Conservation (phyloP, 2,329 filamentous ascomycete species). For the Celoporthe dispersa region DNA sequence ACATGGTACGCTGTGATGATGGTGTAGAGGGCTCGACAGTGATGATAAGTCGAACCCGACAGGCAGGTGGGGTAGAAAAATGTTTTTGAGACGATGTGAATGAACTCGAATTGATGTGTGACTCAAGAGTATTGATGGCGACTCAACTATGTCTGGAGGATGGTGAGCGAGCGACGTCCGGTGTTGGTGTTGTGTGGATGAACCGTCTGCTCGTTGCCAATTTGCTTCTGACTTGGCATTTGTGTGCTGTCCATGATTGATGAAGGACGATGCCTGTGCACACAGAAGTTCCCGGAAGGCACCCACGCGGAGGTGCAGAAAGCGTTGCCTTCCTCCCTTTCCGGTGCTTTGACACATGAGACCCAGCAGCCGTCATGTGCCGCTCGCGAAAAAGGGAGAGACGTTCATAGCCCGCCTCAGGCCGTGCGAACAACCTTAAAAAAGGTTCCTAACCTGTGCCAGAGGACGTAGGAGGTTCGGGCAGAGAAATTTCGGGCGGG, state of each 20-base stretch:
- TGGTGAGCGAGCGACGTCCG: background rate
- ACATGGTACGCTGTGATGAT: no score
- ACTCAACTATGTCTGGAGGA: background rate
- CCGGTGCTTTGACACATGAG: slow-evolving; percentile 17
- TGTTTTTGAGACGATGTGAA: background rate
- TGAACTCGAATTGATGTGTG: background rate
- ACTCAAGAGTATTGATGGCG: background rate
- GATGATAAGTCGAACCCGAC: no score
- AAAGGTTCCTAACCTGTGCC: slow-evolving; percentile 9
- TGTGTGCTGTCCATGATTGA: slow-evolving; percentile 12
- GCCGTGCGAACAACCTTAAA: background rate
- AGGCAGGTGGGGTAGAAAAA: background rate
- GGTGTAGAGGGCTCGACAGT: no score
- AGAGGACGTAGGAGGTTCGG: slow-evolving; percentile 4
- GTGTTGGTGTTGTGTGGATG: background rate
- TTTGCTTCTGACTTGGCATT: slow-evolving; percentile 21
- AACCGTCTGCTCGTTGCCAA: background rate
- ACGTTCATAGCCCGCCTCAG: background rate
- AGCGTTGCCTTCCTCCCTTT: slow-evolving; percentile 21
- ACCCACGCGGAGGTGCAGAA: slow-evolving; percentile 27
- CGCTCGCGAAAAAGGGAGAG: slow-evolving; percentile 18
- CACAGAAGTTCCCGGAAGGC: slow-evolving; percentile 25
- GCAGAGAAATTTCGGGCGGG: background rate
- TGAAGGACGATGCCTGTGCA: slow-evolving; percentile 10
- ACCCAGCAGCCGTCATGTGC: slow-evolving; percentile 16